Evolutionary conservation across 2,329 filamentous ascomycete species (phyloP).

Genomic region (Orbilia blumenaviensis): DNA sequence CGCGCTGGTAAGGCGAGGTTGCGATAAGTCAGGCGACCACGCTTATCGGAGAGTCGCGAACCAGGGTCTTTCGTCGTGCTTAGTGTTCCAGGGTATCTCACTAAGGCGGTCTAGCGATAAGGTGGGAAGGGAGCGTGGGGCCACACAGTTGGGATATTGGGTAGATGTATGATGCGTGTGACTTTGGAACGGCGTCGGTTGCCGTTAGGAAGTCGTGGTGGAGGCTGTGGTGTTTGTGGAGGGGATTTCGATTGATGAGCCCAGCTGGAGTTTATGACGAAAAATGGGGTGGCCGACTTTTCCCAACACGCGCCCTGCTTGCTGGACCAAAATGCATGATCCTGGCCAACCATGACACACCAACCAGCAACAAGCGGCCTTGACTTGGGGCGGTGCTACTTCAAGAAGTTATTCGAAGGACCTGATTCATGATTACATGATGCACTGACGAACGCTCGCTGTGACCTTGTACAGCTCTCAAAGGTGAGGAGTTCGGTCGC

Average conservation of each 20-base stretch:
- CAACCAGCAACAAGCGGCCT: background rate
- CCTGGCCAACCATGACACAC: conserved; percentile 8
- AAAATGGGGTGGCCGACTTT: conserved; percentile 42
- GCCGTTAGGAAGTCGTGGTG: background rate
- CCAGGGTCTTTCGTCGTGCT: conserved; percentile 5
- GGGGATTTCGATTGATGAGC: background rate
- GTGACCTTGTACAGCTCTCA: background rate
- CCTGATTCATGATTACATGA: background rate
- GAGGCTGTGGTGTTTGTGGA: conserved; percentile 4
- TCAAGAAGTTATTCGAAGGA: background rate
- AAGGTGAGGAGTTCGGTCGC: background rate
- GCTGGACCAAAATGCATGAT: conserved; percentile 9
- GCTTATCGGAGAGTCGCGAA: conserved; percentile 36
- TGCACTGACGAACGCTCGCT: background rate
- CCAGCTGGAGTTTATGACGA: conserved; percentile 22
- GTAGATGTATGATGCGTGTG: background rate
- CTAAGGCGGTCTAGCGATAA: background rate
- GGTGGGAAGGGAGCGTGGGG: background rate
- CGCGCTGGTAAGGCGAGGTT: conserved; percentile 49
- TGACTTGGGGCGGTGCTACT: background rate
- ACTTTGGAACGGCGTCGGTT: background rate
- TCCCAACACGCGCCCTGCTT: conserved; percentile 26
- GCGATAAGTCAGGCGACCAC: conserved; percentile 42
- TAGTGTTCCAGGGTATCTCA: background rate
- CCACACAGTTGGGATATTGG: background rate